Evolutionary conservation across 2,329 filamentous ascomycete species (phyloP), one percentile per base, ranked within the genome.

Genomic region (Shiraia sp.): DNA sequence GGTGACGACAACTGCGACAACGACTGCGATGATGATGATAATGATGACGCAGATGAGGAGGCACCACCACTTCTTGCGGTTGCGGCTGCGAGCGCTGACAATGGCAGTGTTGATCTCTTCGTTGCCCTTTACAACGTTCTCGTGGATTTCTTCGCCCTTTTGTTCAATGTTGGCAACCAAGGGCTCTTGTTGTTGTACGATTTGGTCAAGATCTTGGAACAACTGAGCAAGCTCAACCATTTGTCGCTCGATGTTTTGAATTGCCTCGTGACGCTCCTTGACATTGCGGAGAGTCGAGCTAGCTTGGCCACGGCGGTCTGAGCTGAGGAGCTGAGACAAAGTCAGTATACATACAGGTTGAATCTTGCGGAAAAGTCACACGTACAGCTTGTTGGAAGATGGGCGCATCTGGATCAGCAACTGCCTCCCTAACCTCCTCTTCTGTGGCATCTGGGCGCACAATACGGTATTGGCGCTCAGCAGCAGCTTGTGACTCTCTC

Each of bases 61-160:
- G 77, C 90, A 96, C 68, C 88, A 91, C 91, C 90, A 96, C 87
- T 96, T 96, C 90, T 95, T 95, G 87, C 88, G 57, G 83, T 81
- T 67, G 40, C 65, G 60, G 49, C 53, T 55, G 38, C 86, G 79
- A 7, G 92, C 92, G 56, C 88, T 95, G 47, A 80, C 78, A 49
- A 96, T 87, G 10, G 91, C 91, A n/a, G 80, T 81, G 27, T 79
- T 83, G 45, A 97, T 87, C 70, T 96, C 83, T 50, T 83, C 80
- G 64, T 93, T 96, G 52, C 86, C 92, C 68, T 93, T 87, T 61
- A 86, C 82, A 33, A 96, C 81, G 69, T 97, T 88, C 43, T 87
- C 83, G 34, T 88, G 83, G 27, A 93, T 87, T 63, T 95, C 87
- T 71, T 95, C 88, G 26, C 83, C 89, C 73, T 92, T 90, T 61